Evolutionary conservation across 2,329 filamentous ascomycete species (phyloP), one percentile per base, ranked within the genome.

Genomic region (Fusarium sp.): DNA sequence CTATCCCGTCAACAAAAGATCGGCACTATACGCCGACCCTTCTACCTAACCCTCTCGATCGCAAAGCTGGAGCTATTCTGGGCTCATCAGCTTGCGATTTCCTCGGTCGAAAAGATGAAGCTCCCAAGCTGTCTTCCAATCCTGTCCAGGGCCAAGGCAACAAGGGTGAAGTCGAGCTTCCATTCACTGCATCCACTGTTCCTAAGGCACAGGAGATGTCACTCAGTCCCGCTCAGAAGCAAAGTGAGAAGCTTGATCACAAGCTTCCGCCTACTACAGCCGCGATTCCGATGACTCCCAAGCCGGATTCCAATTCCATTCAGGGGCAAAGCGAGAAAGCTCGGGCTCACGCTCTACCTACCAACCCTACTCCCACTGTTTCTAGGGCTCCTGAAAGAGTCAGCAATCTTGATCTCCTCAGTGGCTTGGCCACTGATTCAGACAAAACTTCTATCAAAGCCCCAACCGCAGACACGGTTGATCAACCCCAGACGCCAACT

Each of bases 81-180:
- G 78, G 78, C 8, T 67, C 12, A 17, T 52, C 61, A 7, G 60
- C 66, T 13, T 22, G 71, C 18, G 75, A 76, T 22, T 80, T 80
- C 47, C 62, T 80, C 8, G 38, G 44, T 14, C 66, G 73, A 9
- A 57, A 36, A 46, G 73, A 74, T 27, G 8, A n/a, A 27, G n/a
- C n/a, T 17, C 18, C 45, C 14, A 49, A 65, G 33, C 41, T 41
- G 42, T 15, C 53, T 29, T 13, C 46, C 11, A 41, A 41, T n/a
- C 22, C 38, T 25, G 31, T 35, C 36, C 44, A 64, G 20, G 22
- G 20, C 13, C 49, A 71, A 27, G 38, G 27, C 12, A 15, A 54
- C 20, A 18, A n/a, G 17, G 27, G 11, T 13, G 29, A 20, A 15
- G 31, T 22, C 20, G 25, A 49, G 12, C 22, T 33, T 33, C 38